Evolutionary conservation across 2,329 filamentous ascomycete genomes (phyloP), one percentile per base, ranked within the genome.

Genomic region (Nemania sp.): DNA sequence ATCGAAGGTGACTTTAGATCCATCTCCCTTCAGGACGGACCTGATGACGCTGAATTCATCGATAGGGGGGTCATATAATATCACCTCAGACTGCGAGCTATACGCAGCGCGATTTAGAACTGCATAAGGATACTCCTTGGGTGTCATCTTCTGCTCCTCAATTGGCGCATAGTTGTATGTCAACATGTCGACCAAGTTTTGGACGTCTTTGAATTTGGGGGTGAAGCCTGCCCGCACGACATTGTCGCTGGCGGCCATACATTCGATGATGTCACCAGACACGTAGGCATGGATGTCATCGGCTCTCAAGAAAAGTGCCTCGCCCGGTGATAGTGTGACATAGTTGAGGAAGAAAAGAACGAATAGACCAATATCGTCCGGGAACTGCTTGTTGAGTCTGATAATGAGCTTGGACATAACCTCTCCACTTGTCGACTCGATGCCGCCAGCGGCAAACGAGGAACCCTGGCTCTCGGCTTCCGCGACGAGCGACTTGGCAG

Each of bases 191-290:
- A 95, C 93, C 11, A 99, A 86, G 0, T 94, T 98, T 62, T 90
- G 83, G 24, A 98, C 93, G 74, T 99, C 96, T 83, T 98, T 98
- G 87, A 97, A 99, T 80, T 99, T 99, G 64, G 96, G 96, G 0
- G 96, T 99, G 81, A 99, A 96, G 51, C 96, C 96, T 0, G 96
- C 96, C 64, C 96, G 93, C 59, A 99, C 94, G 41, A 99, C 96
- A 73, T 99, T 99, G 86, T 99, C 96, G n/a, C 93, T 97, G 8
- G 93, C 92, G 0, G 96, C 96, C 96, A 99, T 99, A 85, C 96
- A 99, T 82, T 99, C 96, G 79, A 99, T 94, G 74, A 99, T 97
- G 77, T 99, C 95, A 67, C 93, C 93, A 2, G 91, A 93, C 51
- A 97, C 82, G 80, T 99, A 99, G 56, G 96, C 96, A 79, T 99